Evolutionary conservation across 2,329 filamentous ascomycete species (phyloP).

Genomic region (Pyrenophora teres): DNA sequence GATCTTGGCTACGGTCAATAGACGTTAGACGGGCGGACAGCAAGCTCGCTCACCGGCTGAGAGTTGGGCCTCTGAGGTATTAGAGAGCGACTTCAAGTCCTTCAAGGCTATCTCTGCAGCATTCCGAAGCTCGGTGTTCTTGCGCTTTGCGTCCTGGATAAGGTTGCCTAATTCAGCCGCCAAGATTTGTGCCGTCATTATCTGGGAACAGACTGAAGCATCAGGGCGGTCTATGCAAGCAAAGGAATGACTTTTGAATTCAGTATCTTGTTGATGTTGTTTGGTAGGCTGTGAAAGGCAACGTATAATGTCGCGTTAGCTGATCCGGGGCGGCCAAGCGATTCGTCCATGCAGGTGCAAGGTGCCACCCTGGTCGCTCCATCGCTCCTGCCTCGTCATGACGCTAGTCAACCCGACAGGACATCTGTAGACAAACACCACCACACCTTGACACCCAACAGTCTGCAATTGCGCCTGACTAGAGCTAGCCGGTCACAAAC

Average conservation of each 20-base stretch:
- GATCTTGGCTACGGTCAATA: constrained; percentile 61
- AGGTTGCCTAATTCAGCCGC: constrained; percentile 86
- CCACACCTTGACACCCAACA: constrained; percentile 9
- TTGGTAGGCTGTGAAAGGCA: constrained; percentile 17
- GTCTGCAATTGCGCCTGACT: constrained; percentile 10
- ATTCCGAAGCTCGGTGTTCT: constrained; percentile 86
- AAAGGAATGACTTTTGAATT: constrained; percentile 7
- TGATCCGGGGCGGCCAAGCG: constrained; percentile 24
- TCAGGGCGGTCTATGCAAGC: constrained; percentile 25
- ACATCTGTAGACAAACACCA: constrained; percentile 18
- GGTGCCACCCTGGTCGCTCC: constrained; percentile 17
- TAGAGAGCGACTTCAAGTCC: constrained; percentile 77
- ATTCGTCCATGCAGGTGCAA: constrained; percentile 12
- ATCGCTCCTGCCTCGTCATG: constrained; percentile 15
- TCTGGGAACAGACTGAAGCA: constrained; percentile 40
- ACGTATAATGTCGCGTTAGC: constrained; percentile 20
- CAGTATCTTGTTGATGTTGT: constrained; percentile 17
- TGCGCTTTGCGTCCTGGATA: constrained; percentile 94
- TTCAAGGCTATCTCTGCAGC: constrained; percentile 92
- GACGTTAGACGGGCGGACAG: background rate
- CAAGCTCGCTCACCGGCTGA: constrained; percentile 62
- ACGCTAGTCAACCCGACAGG: constrained; percentile 13
- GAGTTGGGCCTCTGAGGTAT: constrained; percentile 76
- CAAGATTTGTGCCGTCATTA: constrained; percentile 90
- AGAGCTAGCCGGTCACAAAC: background rate